A percentile compares a stretch with the other conserved stretches of the same genome.
phyloP scores from a whole-genome alignment of 192 early-diverging fungal species.

The Coemansia sp. region DNA sequence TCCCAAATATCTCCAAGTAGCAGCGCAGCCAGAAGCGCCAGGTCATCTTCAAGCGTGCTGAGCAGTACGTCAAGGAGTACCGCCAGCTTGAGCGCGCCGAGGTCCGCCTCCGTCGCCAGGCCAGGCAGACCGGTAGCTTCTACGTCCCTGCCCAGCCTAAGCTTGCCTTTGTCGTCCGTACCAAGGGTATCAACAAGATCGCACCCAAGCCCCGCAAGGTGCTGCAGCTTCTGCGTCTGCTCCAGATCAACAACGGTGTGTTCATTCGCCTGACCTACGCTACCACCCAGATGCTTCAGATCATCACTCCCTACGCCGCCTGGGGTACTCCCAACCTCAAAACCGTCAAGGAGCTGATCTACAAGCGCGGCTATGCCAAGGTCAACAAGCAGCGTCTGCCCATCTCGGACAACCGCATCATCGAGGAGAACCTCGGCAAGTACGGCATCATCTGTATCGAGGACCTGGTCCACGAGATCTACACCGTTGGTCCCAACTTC shows the following conservation, averaged over 20 bases:
- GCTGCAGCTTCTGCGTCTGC: slow-evolving; percentile 96
- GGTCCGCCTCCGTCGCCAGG: slow-evolving; percentile 90
- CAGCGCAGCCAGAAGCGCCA: slow-evolving; percentile 71
- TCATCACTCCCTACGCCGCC: slow-evolving; percentile 94
- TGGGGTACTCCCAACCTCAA: slow-evolving; percentile 97
- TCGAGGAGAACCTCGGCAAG: slow-evolving; percentile 89
- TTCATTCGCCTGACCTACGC: slow-evolving; percentile 96
- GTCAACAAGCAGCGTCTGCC: slow-evolving; percentile 96
- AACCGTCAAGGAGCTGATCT: slow-evolving; percentile 97
- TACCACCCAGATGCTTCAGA: slow-evolving; percentile 95
- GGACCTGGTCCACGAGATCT: slow-evolving; percentile 98
- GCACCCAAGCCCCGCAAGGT: slow-evolving; percentile 99
- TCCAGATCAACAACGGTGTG: slow-evolving; percentile 99
- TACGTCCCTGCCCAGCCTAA: slow-evolving; percentile 96
- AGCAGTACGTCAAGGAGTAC: slow-evolving; percentile 99
- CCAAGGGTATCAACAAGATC: slow-evolving; percentile 99
- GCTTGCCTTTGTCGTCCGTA: slow-evolving; percentile 97
- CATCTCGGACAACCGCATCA: slow-evolving; percentile 93
- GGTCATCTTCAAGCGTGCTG: slow-evolving; percentile 99
- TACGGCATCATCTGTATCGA: slow-evolving; percentile 97
- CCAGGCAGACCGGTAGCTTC: slow-evolving; percentile 87
- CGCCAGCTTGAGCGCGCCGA: slow-evolving; percentile 82
- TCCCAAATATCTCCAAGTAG: slow-evolving; percentile 18
- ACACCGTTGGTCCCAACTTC: slow-evolving; percentile 97
- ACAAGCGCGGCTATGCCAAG: slow-evolving; percentile 99